Evolutionary conservation across 306 rosid species (phyloP), one percentile per base, ranked within the genome.

Genomic region (Rosa multiflora): DNA sequence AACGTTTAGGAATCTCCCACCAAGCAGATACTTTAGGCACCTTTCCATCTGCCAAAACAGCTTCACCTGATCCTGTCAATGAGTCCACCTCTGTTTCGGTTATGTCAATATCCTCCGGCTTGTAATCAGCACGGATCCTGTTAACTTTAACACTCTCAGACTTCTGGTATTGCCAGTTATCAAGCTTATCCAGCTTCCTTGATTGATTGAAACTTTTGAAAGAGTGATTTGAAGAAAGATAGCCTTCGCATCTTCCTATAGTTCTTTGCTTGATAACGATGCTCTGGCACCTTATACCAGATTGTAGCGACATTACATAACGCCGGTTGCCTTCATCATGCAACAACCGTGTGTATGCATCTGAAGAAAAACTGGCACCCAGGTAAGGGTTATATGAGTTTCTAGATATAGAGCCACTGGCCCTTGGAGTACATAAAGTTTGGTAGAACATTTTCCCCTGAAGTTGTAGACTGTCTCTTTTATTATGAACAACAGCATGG

Each of bases 1-100:
- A 94, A 55, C 98, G 98, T 86, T 90, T 94, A 56, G 98, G 98
- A 87, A 94, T 81, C 84, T 88, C 88, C 94, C 92, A 83, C 97
- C 91, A 88, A 78, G 94, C 81, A 47, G 91, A 87, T 37, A 46
- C 78, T 80, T 84, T 82, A 52, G 51, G 84, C 76, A 76, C 70
- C 81, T 76, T 85, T 74, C 87, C 92, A 55, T 82, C 91, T 10
- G 86, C 75, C 76, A 90, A 82, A 85, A 88, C 78, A 77, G 97
- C 97, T 78, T 91, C 97, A 78, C 91, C 84, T 29, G 91, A 75
- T 74, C 86, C 93, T 75, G 89, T 77, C 85, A 86, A 56, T 3
- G 88, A 72, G 55, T 94, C 94, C 68, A 87, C 80, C 29, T 87
- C 81, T 17, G 88, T 77, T 59, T 88, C 89, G 6, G 76, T 72